Percentiles rank a stretch among this genome's conserved stretches.
phyloP scores from a whole-genome alignment of 2,329 filamentous ascomycete species.

The Xylariaceae sp. region DNA sequence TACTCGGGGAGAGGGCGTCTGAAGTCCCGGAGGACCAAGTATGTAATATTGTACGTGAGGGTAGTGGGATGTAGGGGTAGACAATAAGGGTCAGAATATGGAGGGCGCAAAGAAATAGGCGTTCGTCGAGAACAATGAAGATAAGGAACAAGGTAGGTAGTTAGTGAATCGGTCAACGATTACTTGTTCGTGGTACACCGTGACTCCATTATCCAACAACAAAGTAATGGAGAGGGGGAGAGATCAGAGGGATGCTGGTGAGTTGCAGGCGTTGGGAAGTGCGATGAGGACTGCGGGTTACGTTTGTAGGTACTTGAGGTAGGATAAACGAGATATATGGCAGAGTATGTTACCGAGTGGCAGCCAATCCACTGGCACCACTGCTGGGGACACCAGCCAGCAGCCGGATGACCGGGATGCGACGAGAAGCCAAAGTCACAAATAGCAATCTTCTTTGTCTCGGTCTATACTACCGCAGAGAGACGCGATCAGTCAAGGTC shows the following conservation, averaged over 20 bases:
- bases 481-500: slow-evolving; percentile 2
- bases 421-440: not conserved
- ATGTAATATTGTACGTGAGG: not conserved
- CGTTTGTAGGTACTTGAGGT: too few species aligned
- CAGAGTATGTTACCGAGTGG: too few species aligned
- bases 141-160: slow-evolving; percentile 5
- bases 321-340: too few species aligned
- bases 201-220: too few species aligned
- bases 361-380: too few species aligned
- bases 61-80: slow-evolving; percentile 1
- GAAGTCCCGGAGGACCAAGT: not conserved
- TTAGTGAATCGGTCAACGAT: slow-evolving; percentile 15
- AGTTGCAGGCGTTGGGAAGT: not conserved
- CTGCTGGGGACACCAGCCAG: slow-evolving; percentile 6
- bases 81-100: slow-evolving; percentile 9
- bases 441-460: not conserved
- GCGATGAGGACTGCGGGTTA: not conserved
- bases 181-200: slow-evolving; percentile 11
- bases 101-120: slow-evolving; percentile 7
- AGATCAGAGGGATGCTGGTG: not conserved
- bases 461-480: slow-evolving; percentile 7
- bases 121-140: slow-evolving; percentile 14
- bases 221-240: not conserved
- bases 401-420: slow-evolving; percentile 7
- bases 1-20: too few species aligned